Percentiles rank a stretch among this genome's conserved stretches.
Evolutionary conservation across 2,329 filamentous ascomycete species (phyloP).

Genomic region (Nemania diffusa): DNA sequence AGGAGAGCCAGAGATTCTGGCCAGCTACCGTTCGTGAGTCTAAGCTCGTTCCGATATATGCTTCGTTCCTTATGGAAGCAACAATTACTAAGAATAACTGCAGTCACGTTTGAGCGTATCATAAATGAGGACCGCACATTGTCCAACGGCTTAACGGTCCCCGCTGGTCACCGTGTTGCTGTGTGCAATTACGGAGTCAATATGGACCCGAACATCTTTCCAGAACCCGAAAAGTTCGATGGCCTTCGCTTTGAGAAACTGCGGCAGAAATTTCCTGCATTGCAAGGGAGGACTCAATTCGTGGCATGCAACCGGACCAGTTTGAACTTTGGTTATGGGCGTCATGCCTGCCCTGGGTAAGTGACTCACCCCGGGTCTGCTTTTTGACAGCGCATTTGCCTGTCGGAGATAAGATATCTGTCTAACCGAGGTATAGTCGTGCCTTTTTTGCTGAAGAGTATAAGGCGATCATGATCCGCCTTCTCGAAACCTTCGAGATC

Average conservation of each 20-base stretch:
- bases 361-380: background rate
- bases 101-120: conserved; percentile 41
- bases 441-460: background rate
- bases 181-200: conserved; percentile 42
- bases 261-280: conserved; percentile 29
- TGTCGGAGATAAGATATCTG: background rate
- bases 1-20: conserved; percentile 48
- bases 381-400: background rate
- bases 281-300: conserved; percentile 44
- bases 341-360: conserved; percentile 52
- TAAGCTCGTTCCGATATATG: background rate
- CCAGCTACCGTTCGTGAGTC: background rate
- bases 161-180: conserved; percentile 41
- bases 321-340: conserved; percentile 53
- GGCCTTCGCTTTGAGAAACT: conserved; percentile 42
- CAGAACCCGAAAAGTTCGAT: conserved; percentile 40
- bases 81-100: background rate
- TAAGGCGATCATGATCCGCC: background rate
- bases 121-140: conserved; percentile 38
- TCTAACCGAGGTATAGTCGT: background rate
- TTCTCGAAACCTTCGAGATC: background rate
- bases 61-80: background rate
- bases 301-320: conserved; percentile 46
- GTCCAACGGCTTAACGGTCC: conserved; percentile 47
- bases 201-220: conserved; percentile 34